Evolutionary conservation across 495 filamentous ascomycete species (phyloP).

Genomic region (Aspergillus sclerotioniger): DNA sequence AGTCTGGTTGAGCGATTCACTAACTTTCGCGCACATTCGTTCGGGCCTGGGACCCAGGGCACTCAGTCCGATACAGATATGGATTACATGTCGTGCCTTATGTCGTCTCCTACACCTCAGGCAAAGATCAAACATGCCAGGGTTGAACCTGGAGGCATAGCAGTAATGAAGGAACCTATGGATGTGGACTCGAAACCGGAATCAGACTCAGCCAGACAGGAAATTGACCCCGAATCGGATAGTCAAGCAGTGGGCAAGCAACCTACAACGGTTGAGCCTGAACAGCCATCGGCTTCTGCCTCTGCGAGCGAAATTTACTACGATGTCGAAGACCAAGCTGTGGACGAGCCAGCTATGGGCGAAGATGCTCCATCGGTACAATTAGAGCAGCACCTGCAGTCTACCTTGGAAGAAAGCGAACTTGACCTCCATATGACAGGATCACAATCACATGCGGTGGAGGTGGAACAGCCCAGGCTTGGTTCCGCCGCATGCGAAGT

Average conservation of each 20-base stretch:
- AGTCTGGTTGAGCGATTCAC: slow-evolving; percentile 32
- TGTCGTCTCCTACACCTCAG: slow-evolving; percentile 10
- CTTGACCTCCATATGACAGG: background rate
- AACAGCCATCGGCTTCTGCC: background rate
- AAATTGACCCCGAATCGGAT: background rate
- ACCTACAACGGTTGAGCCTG: background rate
- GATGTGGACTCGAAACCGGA: background rate
- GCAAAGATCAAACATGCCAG: background rate
- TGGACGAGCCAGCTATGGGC: background rate
- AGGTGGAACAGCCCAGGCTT: background rate
- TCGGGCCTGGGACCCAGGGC: slow-evolving; percentile 13
- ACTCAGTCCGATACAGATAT: slow-evolving; percentile 10
- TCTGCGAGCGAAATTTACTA: background rate
- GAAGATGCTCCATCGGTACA: background rate
- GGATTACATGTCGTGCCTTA: slow-evolving; percentile 9
- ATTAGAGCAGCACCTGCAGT: background rate
- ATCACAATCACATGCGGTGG: background rate
- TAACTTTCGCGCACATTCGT: slow-evolving; percentile 30
- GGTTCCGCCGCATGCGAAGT: background rate
- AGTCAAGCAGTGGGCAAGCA: background rate
- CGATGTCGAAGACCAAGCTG: background rate
- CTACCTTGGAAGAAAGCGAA: background rate
- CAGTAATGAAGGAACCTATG: background rate
- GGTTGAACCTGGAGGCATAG: background rate
- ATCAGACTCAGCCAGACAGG: background rate